phyloP scores from a whole-genome alignment of 371 early-diverging fungal genomes.

The Fennellomyces sp. region DNA sequence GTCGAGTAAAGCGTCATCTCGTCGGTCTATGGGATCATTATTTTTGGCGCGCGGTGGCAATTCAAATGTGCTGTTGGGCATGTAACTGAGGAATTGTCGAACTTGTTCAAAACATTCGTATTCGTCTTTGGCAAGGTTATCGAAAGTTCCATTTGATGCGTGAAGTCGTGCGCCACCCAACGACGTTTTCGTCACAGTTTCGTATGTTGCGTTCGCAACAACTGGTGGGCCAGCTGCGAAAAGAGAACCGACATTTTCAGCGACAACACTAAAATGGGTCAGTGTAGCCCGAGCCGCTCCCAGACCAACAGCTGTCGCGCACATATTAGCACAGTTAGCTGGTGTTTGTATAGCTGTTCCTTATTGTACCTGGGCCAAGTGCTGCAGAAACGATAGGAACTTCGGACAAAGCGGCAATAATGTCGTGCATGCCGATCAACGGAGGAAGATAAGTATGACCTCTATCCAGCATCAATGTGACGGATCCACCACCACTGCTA shows the following conservation, averaged over 20 bases:
- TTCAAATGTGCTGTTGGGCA: constrained; percentile 31
- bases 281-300: constrained; percentile 48
- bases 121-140: constrained; percentile 39
- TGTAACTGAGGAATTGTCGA: constrained; percentile 35
- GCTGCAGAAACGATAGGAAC: constrained; percentile 44
- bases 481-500: constrained; percentile 49
- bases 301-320: constrained; percentile 33
- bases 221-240: constrained; percentile 50
- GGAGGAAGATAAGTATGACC: constrained; percentile 45
- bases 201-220: constrained; percentile 46
- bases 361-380: constrained; percentile 38
- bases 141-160: constrained; percentile 44
- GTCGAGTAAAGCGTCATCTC: constrained; percentile 35
- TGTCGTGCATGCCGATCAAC: constrained; percentile 48
- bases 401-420: constrained; percentile 43
- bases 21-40: constrained; percentile 26
- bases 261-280: constrained; percentile 43
- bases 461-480: constrained; percentile 33
- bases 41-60: constrained; percentile 23
- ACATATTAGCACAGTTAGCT: too few species aligned
- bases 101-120: constrained; percentile 45
- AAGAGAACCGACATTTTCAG: constrained; percentile 37
- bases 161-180: constrained; percentile 43
- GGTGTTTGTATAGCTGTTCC: too few species aligned
- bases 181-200: constrained; percentile 40